Base-by-base conservation (phyloP, 2,329 filamentous ascomycete species). In the Exophiala sideris region DNA sequence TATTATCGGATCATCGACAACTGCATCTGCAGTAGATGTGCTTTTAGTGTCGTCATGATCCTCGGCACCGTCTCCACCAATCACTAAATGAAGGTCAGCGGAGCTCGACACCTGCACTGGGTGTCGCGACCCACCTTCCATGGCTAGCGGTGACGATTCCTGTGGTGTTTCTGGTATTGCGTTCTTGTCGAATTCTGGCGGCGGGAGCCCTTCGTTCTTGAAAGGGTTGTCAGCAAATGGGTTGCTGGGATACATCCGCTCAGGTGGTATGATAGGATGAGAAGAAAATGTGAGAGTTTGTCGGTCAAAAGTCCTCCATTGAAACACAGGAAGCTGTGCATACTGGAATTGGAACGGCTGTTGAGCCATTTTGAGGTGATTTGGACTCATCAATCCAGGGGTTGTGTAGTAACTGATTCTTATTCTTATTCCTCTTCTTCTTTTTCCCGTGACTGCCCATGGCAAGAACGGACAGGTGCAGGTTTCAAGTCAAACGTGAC, bases 281-380 rank as follows among this genome's bases (percentile, higher is more conserved):
- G 67, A 64, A 71, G 68, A 60, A 62, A 67, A 62, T 66, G 67
- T 58, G 66, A 73, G 59, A 60, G 71, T 71, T 58, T 66, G 59
- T 65, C 57, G 67, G 64, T 76, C 71, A 66, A 71, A 67, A 50
- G 64, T 68, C 63, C 73, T 71, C 66, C 75, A 76, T 61, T 70
- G 58, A 66, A 68, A 75, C 52, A 60, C 58, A 65, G 72, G 68
- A 67, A 74, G 59, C 52, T 71, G 56, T 68, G 72, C 73, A 70
- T 76, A 76, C 73, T 71, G 65, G 64, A 65, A 68, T 51, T 48
- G 42, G 41, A 62, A 46, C 47, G 55, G 45, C 35, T 54, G 24
- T 29, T 29, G 49, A 51, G 61, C 64, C 72, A 74, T 74, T 63
- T 67, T 72, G 65, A 60, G 56, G 57, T 58, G 65, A 62, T 60